These are phyloP conservation scores for Sporothrix variecibatus DNA, from an alignment of 2,329 filamentous ascomycete genomes.

Conservation along the genomic window DNA sequence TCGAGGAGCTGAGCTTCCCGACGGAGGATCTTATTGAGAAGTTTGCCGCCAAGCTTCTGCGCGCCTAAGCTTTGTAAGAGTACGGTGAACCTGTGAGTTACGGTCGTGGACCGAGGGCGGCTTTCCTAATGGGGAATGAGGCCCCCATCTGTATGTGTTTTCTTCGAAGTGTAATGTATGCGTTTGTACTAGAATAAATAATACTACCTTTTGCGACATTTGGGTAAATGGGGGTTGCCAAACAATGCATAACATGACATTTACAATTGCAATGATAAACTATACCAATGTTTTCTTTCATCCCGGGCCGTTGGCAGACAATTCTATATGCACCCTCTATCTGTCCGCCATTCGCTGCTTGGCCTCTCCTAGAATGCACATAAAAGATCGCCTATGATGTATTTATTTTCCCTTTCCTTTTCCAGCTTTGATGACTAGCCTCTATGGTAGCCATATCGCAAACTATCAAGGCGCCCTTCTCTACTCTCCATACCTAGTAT, in stretches of 20 bases:
- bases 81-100: background rate
- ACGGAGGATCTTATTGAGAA: constrained; percentile 83
- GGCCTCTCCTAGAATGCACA: too few species aligned
- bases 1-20: constrained; percentile 96
- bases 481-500: background rate
- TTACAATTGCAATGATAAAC: background rate
- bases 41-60: constrained; percentile 86
- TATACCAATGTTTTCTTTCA: background rate
- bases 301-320: background rate
- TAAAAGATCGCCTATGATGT: too few species aligned
- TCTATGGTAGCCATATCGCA: too few species aligned
- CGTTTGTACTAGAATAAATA: constrained; percentile 21
- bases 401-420: too few species aligned
- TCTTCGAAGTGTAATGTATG: constrained; percentile 12
- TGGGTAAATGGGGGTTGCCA: background rate
- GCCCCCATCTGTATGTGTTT: background rate
- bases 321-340: too few species aligned
- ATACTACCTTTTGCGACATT: constrained; percentile 20
- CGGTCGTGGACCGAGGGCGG: background rate
- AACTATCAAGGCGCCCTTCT: too few species aligned
- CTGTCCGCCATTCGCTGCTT: too few species aligned
- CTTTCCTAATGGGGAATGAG: background rate
- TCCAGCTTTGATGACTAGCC: too few species aligned
- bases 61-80: constrained; percentile 46
- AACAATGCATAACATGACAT: background rate